Percentiles rank a stretch among this genome's conserved stretches.
These are phyloP conservation scores for Gracilaria domingensis DNA, from an alignment of 23 red algal genomes.

Conservation along the genomic window DNA sequence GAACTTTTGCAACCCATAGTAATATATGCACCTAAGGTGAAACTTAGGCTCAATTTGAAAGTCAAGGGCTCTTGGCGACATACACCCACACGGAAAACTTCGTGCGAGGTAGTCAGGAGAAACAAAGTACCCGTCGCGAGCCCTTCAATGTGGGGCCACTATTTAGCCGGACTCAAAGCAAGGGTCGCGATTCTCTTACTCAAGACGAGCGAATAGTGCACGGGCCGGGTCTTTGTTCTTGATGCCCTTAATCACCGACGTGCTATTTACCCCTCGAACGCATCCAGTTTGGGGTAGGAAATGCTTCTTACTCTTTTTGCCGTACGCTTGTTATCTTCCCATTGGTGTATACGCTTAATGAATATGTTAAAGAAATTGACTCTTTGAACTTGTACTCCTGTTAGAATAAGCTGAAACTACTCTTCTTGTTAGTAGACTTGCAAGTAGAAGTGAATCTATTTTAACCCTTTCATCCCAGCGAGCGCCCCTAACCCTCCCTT, in stretches of 20 bases:
- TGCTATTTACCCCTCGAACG: not conserved
- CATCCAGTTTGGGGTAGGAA: not conserved
- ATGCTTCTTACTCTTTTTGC: not conserved
- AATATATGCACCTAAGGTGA: not conserved
- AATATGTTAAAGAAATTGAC: not conserved
- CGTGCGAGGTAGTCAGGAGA: not conserved
- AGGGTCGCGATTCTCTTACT: not conserved
- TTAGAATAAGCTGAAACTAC: slow-evolving; percentile 20
- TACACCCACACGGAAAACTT: not conserved
- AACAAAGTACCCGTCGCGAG: not conserved
- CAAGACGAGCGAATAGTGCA: too few species aligned
- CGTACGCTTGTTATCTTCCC: not conserved
- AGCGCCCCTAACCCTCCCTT: slow-evolving; percentile 58
- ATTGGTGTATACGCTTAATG: not conserved
- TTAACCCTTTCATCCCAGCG: slow-evolving; percentile 37
- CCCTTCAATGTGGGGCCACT: not conserved
- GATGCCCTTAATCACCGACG: not conserved
- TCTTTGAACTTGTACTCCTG: not conserved
- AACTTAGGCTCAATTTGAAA: not conserved
- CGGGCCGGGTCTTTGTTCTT: not conserved
- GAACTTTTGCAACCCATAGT: not conserved
- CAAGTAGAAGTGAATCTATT: slow-evolving; percentile 5
- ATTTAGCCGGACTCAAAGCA: not conserved
- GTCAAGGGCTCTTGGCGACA: not conserved
- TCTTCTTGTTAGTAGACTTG: not conserved